Evolutionary conservation across 768 basidiomycete genomes (phyloP), one percentile per base, ranked within the genome.

Genomic region (Asterophora parasitica): DNA sequence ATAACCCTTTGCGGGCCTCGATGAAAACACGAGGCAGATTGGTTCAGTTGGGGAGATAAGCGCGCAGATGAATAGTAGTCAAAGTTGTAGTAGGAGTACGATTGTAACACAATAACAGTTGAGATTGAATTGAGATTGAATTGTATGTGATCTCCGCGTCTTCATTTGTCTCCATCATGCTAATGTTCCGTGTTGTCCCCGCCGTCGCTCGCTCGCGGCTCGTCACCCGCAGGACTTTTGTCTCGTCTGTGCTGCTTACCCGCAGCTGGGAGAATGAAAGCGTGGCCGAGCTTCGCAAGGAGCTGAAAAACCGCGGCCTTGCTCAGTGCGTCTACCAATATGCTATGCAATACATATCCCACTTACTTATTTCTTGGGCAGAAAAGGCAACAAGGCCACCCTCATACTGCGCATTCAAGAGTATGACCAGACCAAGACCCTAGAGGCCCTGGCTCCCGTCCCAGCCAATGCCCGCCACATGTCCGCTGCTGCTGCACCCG

Each of bases 21-120:
- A 76, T 70, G 65, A 62, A 58, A 66, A 74, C 80, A 82, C 80
- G 81, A 82, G 82, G 81, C 79, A 65, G 52, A 64, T 53, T 51
- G 36, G 44, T 49, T 34, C 28, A 10, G 28, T 30, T 30, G 28
- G n/a, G n/a, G n/a, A n/a, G n/a, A n/a, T n/a, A n/a, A n/a, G n/a
- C n/a, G n/a, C n/a, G n/a, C n/a, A n/a, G n/a, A n/a, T n/a, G n/a
- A n/a, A n/a, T n/a, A n/a, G n/a, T n/a, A n/a, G n/a, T n/a, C n/a
- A n/a, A n/a, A n/a, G n/a, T n/a, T n/a, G n/a, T n/a, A n/a, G n/a
- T n/a, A n/a, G n/a, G n/a, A n/a, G n/a, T n/a, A n/a, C n/a, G n/a
- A 47, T 36, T 43, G 39, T 33, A 26, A 30, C 42, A 44, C 43
- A 60, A 61, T 61, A n/a, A n/a, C n/a, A n/a, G n/a, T n/a, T n/a